Conservation (phyloP, 805 yeast genomes). For the Nakazawaea ishiwadae region DNA sequence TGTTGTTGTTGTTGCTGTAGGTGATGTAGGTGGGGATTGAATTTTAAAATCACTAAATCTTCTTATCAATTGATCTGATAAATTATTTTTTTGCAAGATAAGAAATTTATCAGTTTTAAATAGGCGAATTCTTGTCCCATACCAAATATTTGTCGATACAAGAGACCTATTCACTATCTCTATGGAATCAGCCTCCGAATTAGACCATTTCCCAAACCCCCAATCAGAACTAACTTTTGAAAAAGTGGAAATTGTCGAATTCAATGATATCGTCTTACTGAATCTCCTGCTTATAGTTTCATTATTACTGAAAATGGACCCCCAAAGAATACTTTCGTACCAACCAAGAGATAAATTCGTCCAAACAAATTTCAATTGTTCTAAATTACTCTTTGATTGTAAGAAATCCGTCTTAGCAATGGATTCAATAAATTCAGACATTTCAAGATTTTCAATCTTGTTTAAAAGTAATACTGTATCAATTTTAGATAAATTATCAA, state of each 20-base stretch:
- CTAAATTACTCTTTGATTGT: slow-evolving; percentile 34
- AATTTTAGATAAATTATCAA: slow-evolving; percentile 17
- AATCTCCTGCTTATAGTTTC: slow-evolving; percentile 54
- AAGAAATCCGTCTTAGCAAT: slow-evolving; percentile 35
- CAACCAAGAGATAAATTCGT: slow-evolving; percentile 61
- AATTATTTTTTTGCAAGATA: slow-evolving; percentile 5
- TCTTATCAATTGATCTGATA: slow-evolving; percentile 43
- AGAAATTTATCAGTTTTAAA: slow-evolving; percentile 23
- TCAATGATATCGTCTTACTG: slow-evolving; percentile 45
- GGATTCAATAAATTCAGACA: slow-evolving; percentile 16
- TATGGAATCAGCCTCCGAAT: slow-evolving; percentile 21
- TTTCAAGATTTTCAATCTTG: slow-evolving; percentile 35
- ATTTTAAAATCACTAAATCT: slow-evolving; percentile 41
- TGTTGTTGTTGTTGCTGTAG: too few species aligned
- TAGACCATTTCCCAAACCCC: slow-evolving; percentile 25
- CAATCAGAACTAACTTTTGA: slow-evolving; percentile 30
- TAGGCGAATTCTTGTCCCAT: slow-evolving; percentile 36
- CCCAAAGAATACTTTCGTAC: slow-evolving; percentile 68
- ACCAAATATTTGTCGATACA: slow-evolving; percentile 36
- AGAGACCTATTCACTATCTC: slow-evolving; percentile 18
- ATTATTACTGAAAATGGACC: slow-evolving; percentile 40
- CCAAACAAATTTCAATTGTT: slow-evolving; percentile 58
- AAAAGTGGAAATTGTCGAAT: slow-evolving; percentile 26
- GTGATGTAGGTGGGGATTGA: slow-evolving; percentile 2
- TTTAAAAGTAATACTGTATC: slow-evolving; percentile 30